These are phyloP conservation scores for Cicer judaicum DNA, from an alignment of 306 rosid species.

Conservation along the genomic window DNA sequence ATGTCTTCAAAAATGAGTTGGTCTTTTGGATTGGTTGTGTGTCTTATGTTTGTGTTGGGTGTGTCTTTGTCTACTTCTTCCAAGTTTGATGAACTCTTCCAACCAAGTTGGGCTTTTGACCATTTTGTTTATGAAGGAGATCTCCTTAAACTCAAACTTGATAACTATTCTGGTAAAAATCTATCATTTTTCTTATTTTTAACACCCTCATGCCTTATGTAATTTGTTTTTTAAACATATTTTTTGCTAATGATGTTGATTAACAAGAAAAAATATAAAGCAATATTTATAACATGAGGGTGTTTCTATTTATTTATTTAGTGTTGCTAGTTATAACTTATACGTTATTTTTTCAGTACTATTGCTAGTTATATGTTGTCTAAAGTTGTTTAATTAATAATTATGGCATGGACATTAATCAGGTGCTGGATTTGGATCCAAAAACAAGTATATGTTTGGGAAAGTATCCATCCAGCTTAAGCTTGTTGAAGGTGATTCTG, in stretches of 20 bases:
- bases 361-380: background rate
- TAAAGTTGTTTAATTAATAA: background rate
- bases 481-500: slow-evolving; percentile 90
- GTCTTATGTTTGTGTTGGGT: slow-evolving; percentile 51
- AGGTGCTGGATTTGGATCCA: slow-evolving; percentile 93
- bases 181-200: background rate
- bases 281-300: too few species aligned
- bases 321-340: too few species aligned
- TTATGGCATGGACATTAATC: slow-evolving; percentile 32
- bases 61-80: slow-evolving; percentile 53
- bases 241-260: too few species aligned
- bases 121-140: slow-evolving; percentile 78
- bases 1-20: slow-evolving; percentile 33
- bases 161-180: slow-evolving; percentile 70
- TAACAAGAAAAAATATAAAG: too few species aligned
- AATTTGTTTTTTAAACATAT: too few species aligned
- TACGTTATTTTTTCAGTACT: too few species aligned
- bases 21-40: slow-evolving; percentile 42
- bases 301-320: too few species aligned
- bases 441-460: slow-evolving; percentile 84
- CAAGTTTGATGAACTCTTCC: slow-evolving; percentile 79
- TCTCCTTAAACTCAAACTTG: slow-evolving; percentile 76
- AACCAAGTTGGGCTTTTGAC: slow-evolving; percentile 82
- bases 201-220: background rate
- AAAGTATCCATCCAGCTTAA: slow-evolving; percentile 81